A percentile compares a stretch with the other conserved stretches of the same genome.
phyloP scores from a whole-genome alignment of 2,329 filamentous ascomycete genomes.

The Cyphellophora europaea region DNA sequence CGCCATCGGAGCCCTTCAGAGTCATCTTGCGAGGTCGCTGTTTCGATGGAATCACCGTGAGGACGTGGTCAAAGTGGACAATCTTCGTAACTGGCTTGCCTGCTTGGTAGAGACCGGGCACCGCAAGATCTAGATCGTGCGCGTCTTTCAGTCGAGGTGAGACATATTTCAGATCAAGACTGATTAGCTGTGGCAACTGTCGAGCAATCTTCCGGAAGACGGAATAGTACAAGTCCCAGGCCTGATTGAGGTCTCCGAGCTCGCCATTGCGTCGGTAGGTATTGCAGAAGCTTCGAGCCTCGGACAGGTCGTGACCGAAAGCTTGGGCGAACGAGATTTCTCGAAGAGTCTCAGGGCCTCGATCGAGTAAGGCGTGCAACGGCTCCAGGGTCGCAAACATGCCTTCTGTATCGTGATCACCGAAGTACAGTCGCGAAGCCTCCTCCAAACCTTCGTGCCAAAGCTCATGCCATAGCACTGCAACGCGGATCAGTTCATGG shows the following conservation, averaged over 20 bases:
- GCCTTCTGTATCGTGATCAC: constrained; percentile 91
- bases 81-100: constrained; percentile 73
- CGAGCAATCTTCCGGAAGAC: constrained; percentile 93
- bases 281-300: constrained; percentile 92
- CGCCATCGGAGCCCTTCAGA: constrained; percentile 80
- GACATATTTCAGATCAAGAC: constrained; percentile 89
- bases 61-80: constrained; percentile 77
- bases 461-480: constrained; percentile 95
- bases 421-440: constrained; percentile 92
- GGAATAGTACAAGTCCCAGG: constrained; percentile 98
- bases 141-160: constrained; percentile 86
- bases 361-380: constrained; percentile 82
- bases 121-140: constrained; percentile 77
- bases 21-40: constrained; percentile 87
- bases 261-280: constrained; percentile 85
- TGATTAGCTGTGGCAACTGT: constrained; percentile 86
- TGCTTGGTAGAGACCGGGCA: constrained; percentile 90
- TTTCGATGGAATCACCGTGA: constrained; percentile 92
- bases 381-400: constrained; percentile 91
- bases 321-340: constrained; percentile 97
- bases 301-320: constrained; percentile 88
- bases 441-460: constrained; percentile 99
- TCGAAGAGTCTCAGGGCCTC: constrained; percentile 81
- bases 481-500: constrained; percentile 91
- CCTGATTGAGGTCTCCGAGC: constrained; percentile 89